Percentiles rank a stretch among this genome's conserved stretches.
These are phyloP conservation scores for Penicillium janthinellum DNA, from an alignment of 2,329 filamentous ascomycete genomes.

Conservation along the genomic window DNA sequence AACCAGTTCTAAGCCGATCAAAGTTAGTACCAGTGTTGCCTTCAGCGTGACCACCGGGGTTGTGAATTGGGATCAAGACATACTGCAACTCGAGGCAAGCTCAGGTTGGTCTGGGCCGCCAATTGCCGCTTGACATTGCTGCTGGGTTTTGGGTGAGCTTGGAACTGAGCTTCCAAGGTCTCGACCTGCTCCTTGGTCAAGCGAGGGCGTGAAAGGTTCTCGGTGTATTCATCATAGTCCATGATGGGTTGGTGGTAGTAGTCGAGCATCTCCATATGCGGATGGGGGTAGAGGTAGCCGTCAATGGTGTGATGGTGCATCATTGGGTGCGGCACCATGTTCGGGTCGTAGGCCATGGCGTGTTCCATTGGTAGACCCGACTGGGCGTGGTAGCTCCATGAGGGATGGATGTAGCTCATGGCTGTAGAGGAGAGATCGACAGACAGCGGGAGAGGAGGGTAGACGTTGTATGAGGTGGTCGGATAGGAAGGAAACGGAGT, in stretches of 20 bases:
- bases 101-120: conserved; percentile 52
- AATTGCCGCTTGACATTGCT: conserved; percentile 54
- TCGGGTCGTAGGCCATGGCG: conserved; percentile 37
- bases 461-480: not conserved
- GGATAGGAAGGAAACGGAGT: conserved; percentile 7
- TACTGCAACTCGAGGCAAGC: conserved; percentile 53
- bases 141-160: conserved; percentile 53
- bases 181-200: conserved; percentile 56
- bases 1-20: conserved; percentile 51
- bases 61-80: conserved; percentile 24
- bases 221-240: conserved; percentile 51
- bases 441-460: conserved; percentile 3
- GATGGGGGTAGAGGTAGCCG: conserved; percentile 41
- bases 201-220: conserved; percentile 51
- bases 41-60: not conserved
- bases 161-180: conserved; percentile 52
- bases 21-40: not conserved
- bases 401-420: conserved; percentile 46
- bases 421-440: conserved; percentile 11
- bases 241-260: conserved; percentile 45
- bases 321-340: conserved; percentile 42
- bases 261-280: conserved; percentile 47
- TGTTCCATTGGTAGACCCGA: conserved; percentile 42
- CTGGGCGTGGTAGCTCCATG: conserved; percentile 40
- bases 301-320: conserved; percentile 40